Evolutionary conservation across 805 yeast genomes (phyloP).

Genomic region (Scheffersomyces ergatensis): DNA sequence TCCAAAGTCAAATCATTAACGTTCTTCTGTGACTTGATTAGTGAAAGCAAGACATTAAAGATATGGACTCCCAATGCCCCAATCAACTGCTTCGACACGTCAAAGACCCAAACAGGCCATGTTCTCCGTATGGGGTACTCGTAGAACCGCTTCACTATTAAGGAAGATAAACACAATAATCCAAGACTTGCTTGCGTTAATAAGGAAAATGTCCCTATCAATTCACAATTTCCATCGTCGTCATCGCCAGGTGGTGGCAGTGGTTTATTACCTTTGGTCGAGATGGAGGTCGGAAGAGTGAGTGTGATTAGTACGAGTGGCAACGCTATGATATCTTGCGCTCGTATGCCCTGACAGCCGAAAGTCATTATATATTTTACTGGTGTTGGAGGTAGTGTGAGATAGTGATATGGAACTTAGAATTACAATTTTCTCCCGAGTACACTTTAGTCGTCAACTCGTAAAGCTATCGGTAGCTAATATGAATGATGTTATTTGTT

Average conservation of each 20-base stretch:
- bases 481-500: too few relatives aligned
- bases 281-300: neutral
- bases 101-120: conserved; percentile 85
- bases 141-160: conserved; percentile 70
- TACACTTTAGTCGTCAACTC: too few relatives aligned
- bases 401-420: too few relatives aligned
- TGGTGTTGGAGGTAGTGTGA: too few relatives aligned
- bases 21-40: conserved; percentile 42
- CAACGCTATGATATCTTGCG: conserved; percentile 2
- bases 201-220: conserved; percentile 83
- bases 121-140: conserved; percentile 83
- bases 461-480: too few relatives aligned
- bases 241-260: conserved; percentile 1
- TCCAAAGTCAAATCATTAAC: conserved; percentile 5
- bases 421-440: too few relatives aligned
- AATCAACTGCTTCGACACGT: conserved; percentile 82
- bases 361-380: too few relatives aligned
- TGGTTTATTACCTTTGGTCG: neutral
- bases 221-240: conserved; percentile 37
- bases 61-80: conserved; percentile 87
- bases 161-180: conserved; percentile 65
- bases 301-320: conserved; percentile 1
- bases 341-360: conserved; percentile 1
- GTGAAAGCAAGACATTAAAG: conserved; percentile 69
- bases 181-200: conserved; percentile 78